Evolutionary conservation across 2,329 filamentous ascomycete genomes (phyloP), one percentile per base, ranked within the genome.

Genomic region (Phialophora expanda): DNA sequence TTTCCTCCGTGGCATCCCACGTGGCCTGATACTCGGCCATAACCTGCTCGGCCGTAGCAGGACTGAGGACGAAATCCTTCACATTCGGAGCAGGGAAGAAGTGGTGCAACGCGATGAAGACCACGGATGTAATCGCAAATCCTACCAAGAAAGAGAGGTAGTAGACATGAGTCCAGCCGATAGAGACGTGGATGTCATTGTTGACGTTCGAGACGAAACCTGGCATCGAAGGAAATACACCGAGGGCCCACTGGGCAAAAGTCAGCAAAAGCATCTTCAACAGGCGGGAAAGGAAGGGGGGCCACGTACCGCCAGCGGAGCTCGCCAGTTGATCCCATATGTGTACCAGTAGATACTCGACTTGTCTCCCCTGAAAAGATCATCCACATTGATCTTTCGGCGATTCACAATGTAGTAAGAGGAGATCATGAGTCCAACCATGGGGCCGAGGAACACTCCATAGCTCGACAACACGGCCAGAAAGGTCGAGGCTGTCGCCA

Each of bases 281-380:
- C 44, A 12, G 14, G 8, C 12, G 20, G 48, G 7, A 53, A 11
- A 26, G 14, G 22, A 53, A 20, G 22, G 3, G n/a, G 48, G 22
- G 7, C 12, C 34, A 68, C 64, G 44, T 66, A 68, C 66, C 14
- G 76, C 71, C 5, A 68, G 53, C 4, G 74, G 71, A 0, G 78
- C 78, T 7, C 82, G 75, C 76, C 77, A 82, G 61, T 84, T 83
- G 56, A 82, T 69, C 0, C 81, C 82, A 17, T 75, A 64, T 38
- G 69, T 74, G 70, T 76, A 84, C 70, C 77, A 82, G 67, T 82
- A 84, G 20, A 79, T 75, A 1, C 76, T 75, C 7, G 75, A 67
- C n/a, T 73, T 68, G 38, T 74, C 53, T 0, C 75, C 74, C 26
- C 75, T 67, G 68, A 82, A 84, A 1, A 84, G 75, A 62, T 82